phyloP scores from a whole-genome alignment of 352 stramenopile genomes.

The Globisporangium spiculum region DNA sequence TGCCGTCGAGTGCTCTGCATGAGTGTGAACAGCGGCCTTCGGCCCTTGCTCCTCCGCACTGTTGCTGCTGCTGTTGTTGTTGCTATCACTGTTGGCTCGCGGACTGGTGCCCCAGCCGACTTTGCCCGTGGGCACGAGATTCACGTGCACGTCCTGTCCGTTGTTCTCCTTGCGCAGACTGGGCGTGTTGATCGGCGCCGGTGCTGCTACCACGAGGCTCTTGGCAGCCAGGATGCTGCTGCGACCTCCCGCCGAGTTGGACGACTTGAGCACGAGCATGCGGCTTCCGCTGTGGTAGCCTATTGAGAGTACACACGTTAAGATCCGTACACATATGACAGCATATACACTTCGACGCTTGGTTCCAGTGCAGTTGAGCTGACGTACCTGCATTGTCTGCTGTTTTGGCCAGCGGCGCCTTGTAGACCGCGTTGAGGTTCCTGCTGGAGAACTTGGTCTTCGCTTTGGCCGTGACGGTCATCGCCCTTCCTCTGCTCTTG shows the following conservation, averaged over 20 bases:
- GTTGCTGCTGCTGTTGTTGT: neutral
- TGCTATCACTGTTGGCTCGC: neutral
- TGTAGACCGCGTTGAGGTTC: constrained; percentile 72
- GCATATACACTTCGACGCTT: neutral
- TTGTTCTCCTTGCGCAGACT: constrained; percentile 66
- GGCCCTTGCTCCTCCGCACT: neutral
- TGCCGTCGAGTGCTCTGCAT: neutral
- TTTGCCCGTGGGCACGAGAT: constrained; percentile 29
- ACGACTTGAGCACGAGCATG: constrained; percentile 53
- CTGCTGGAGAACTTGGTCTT: constrained; percentile 73
- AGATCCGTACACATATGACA: neutral
- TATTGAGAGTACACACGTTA: neutral
- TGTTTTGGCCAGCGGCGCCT: constrained; percentile 42
- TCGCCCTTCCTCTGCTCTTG: constrained; percentile 16
- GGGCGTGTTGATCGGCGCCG: constrained; percentile 75
- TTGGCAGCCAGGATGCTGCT: constrained; percentile 11
- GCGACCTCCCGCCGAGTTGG: neutral
- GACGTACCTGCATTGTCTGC: constrained; percentile 24
- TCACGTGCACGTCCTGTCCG: constrained; percentile 38
- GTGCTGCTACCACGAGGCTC: constrained; percentile 27
- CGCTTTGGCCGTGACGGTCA: constrained; percentile 46
- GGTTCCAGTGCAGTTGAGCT: neutral
- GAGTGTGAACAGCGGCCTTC: neutral
- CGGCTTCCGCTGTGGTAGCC: constrained; percentile 25
- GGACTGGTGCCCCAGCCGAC: constrained; percentile 38